A percentile compares a stretch with the other conserved stretches of the same genome.
Evolutionary conservation across 768 basidiomycete genomes (phyloP).

Genomic region (Saitozyma podzolica): DNA sequence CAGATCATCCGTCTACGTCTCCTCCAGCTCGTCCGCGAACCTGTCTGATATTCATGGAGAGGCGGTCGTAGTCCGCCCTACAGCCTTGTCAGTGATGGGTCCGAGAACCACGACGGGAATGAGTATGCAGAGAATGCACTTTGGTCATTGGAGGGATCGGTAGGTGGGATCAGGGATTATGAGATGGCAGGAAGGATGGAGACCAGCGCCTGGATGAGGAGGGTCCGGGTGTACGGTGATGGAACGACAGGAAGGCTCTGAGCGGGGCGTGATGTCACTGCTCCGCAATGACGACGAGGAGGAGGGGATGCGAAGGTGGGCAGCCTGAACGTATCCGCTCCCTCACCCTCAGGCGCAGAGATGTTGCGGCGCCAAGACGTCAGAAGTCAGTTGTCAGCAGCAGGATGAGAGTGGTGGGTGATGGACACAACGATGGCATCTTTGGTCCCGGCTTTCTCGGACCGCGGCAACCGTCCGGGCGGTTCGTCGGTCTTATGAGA

Average conservation of each 20-base stretch:
- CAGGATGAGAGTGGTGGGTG: too few relatives aligned
- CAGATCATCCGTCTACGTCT: slow-evolving; percentile 87
- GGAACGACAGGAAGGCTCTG: slow-evolving; percentile 61
- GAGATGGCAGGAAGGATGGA: slow-evolving; percentile 41
- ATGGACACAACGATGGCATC: too few relatives aligned
- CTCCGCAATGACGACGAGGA: too few relatives aligned
- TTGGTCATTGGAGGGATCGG: too few relatives aligned
- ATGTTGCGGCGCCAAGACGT: too few relatives aligned
- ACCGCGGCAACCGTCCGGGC: too few relatives aligned
- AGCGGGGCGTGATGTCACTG: slow-evolving; percentile 10
- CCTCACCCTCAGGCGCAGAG: too few relatives aligned
- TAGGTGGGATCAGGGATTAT: slow-evolving; percentile 45
- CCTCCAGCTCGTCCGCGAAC: slow-evolving; percentile 91
- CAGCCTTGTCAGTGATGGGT: too few relatives aligned
- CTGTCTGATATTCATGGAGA: slow-evolving; percentile 73
- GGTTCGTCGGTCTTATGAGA: too few relatives aligned
- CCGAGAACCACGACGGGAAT: background rate
- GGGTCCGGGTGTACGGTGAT: slow-evolving; percentile 60
- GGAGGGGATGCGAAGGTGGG: too few relatives aligned
- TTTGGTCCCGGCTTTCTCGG: background rate
- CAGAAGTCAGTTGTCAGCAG: too few relatives aligned
- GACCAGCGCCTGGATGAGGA: slow-evolving; percentile 57
- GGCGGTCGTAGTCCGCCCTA: slow-evolving; percentile 81
- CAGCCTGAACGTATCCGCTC: too few relatives aligned
- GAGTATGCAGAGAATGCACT: background rate